A percentile compares a stretch with the other conserved stretches of the same genome.
Conservation (phyloP, 2,329 filamentous ascomycete genomes). For the Alternaria brassicicola region DNA sequence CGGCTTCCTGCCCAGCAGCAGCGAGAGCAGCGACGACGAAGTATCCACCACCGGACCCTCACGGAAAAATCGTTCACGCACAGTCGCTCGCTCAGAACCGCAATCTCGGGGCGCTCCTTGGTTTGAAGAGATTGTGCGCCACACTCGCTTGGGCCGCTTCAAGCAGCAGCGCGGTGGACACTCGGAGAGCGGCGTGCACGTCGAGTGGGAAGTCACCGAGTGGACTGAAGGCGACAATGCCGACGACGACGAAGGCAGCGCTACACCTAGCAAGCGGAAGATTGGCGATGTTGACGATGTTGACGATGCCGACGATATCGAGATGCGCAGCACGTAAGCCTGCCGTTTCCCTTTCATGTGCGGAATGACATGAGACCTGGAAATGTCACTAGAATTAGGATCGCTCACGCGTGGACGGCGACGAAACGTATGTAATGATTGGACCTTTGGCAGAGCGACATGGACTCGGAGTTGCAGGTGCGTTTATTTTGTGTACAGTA, state of each 20-base stretch:
- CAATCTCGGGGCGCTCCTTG: conserved; percentile 70
- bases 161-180: conserved; percentile 66
- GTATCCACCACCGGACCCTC: conserved; percentile 24
- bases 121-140: conserved; percentile 82
- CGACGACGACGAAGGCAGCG: conserved; percentile 43
- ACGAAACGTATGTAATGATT: conserved; percentile 16
- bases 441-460: conserved; percentile 15
- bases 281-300: conserved; percentile 37
- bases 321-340: conserved; percentile 38
- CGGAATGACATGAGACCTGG: conserved; percentile 1
- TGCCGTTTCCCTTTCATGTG: neutral
- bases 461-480: conserved; percentile 24
- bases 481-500: conserved; percentile 16
- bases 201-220: conserved; percentile 87
- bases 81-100: conserved; percentile 29
- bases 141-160: conserved; percentile 73
- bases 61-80: conserved; percentile 14
- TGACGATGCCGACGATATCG: conserved; percentile 43
- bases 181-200: conserved; percentile 67
- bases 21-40: conserved; percentile 38
- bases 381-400: conserved; percentile 25
- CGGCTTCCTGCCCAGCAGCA: conserved; percentile 65
- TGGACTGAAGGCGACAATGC: conserved; percentile 54
- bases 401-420: conserved; percentile 37
- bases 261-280: conserved; percentile 44